Evolutionary conservation across 768 basidiomycete species (phyloP).

Genomic region (Mycena pura): DNA sequence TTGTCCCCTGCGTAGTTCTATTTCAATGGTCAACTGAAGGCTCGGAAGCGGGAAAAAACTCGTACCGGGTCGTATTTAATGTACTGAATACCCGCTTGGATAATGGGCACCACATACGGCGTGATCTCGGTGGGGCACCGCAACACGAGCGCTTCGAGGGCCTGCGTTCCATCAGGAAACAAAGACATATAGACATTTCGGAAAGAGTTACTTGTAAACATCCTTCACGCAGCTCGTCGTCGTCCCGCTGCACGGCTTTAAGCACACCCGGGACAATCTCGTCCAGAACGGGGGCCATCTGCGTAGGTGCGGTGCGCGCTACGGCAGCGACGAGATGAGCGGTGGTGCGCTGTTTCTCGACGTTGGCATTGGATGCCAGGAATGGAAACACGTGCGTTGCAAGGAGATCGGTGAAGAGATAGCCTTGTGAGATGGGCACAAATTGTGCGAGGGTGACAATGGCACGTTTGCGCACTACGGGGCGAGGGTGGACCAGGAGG

Average conservation of each 20-base stretch:
- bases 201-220: constrained; percentile 65
- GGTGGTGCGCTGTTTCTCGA: constrained; percentile 79
- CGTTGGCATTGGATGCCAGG: constrained; percentile 53
- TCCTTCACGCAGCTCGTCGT: constrained; percentile 85
- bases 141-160: constrained; percentile 84
- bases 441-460: constrained; percentile 88
- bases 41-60: constrained; percentile 12
- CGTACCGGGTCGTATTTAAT: constrained; percentile 95
- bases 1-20: constrained; percentile 61
- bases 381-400: constrained; percentile 65
- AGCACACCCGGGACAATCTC: constrained; percentile 76
- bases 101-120: constrained; percentile 70
- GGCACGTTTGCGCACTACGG: constrained; percentile 92
- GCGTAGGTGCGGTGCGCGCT: constrained; percentile 73
- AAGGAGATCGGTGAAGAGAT: constrained; percentile 68
- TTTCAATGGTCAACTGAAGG: background rate
- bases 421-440: constrained; percentile 71
- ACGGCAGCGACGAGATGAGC: constrained; percentile 83
- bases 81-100: constrained; percentile 73
- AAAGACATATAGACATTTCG: constrained; percentile 3
- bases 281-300: constrained; percentile 64
- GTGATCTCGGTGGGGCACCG: constrained; percentile 86
- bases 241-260: constrained; percentile 72
- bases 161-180: constrained; percentile 46
- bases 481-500: constrained; percentile 74